These are phyloP conservation scores for Sutorius eximius DNA, from an alignment of 1,284 basidiomycete genomes.

Conservation along the genomic window DNA sequence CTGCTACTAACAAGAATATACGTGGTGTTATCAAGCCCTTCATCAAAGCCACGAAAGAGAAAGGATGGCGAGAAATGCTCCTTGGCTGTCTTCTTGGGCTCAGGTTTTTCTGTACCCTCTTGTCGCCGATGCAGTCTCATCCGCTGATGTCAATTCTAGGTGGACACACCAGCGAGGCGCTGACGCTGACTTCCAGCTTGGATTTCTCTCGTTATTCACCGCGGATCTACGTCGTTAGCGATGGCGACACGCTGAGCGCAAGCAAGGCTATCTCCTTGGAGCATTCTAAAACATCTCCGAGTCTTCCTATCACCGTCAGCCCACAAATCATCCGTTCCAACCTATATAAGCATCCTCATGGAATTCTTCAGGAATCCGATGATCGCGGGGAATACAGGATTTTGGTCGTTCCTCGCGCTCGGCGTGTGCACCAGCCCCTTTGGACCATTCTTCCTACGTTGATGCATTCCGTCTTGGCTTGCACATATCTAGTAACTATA, in stretches of 20 bases:
- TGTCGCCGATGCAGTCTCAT: not conserved
- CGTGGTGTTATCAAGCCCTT: slow-evolving; percentile 14
- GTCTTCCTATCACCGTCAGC: slow-evolving; percentile 19
- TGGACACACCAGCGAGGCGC: slow-evolving; percentile 91
- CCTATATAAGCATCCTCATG: slow-evolving; percentile 11
- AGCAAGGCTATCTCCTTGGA: slow-evolving; percentile 75
- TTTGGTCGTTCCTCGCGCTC: slow-evolving; percentile 78
- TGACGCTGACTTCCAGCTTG: slow-evolving; percentile 74
- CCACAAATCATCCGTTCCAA: not conserved
- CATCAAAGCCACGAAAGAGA: slow-evolving; percentile 16
- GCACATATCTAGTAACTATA: slow-evolving; percentile 59
- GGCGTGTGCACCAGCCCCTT: slow-evolving; percentile 79
- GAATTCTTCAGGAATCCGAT: slow-evolving; percentile 12
- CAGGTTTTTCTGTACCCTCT: slow-evolving; percentile 40
- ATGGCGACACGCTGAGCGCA: slow-evolving; percentile 79
- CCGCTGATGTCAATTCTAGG: slow-evolving; percentile 49
- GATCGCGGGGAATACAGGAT: slow-evolving; percentile 44
- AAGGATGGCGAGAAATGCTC: slow-evolving; percentile 34
- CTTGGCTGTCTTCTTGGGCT: slow-evolving; percentile 60
- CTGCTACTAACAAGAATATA: slow-evolving; percentile 23
- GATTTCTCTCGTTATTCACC: slow-evolving; percentile 76
- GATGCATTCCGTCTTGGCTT: slow-evolving; percentile 55
- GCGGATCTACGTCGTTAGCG: slow-evolving; percentile 80
- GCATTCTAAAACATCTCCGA: slow-evolving; percentile 31
- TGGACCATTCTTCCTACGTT: slow-evolving; percentile 69